Evolutionary conservation across 1,284 basidiomycete genomes (phyloP), one percentile per base, ranked within the genome.

Genomic region (Neotropicomus parvogracilis): DNA sequence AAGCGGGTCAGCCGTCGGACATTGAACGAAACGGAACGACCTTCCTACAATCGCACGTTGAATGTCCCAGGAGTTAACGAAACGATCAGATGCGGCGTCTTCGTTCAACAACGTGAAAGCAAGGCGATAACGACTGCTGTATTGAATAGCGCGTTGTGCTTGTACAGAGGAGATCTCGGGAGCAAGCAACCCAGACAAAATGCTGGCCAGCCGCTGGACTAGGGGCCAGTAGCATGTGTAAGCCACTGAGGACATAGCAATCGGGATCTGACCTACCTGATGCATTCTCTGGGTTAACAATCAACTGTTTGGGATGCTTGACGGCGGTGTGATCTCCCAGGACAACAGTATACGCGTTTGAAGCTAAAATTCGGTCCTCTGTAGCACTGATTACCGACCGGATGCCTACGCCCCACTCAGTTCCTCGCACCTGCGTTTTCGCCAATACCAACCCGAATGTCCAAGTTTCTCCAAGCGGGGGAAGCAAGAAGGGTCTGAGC

Each of bases 91-190:
- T 1, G 83, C 72, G 7, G 86, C 79, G 61, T 97, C 88, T 70
- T 97, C 91, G 61, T 97, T 94, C 43, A 97, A 70, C 3, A 97
- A 71, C 16, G 84, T 85, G 67, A 93, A 92, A 6, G 88, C 79
- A 16, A 93, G 74, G 35, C 88, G 85, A 62, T 91, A 90, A 39
- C 81, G 81, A 6, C 83, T 77, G 11, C 91, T 77, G 63, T 91
- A 97, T 63, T 85, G 85, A 26, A 78, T 78, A 37, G 85, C 75
- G 28, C 81, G 78, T 50, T 81, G 79, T 40, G 75, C 70, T 63
- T 70, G 54, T 58, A 65, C 46, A 26, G 71, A 64, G 4, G 73
- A 65, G 11, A 75, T 63, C 35, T 80, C 73, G 0, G 83, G 79
- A 4, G 75, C 70, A 39, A 90, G 62, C 7, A 85, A 69, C 28